Percentiles rank a stretch among this genome's conserved stretches.
Evolutionary conservation across 306 rosid species (phyloP).

Genomic region (Gynostemma pentaphyllum): DNA sequence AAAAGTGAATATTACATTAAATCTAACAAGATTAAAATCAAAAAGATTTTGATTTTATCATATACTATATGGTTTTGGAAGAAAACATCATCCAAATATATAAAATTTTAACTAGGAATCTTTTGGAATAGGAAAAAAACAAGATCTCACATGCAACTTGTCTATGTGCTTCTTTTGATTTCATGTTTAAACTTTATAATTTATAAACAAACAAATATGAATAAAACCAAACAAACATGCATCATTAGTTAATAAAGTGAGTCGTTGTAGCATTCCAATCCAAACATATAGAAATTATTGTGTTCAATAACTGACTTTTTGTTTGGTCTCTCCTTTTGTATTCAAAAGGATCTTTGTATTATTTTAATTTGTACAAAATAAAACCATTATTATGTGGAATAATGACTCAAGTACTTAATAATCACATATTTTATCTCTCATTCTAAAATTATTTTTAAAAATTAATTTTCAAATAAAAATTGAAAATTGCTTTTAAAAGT

Average conservation of each 20-base stretch:
- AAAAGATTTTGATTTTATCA: neutral
- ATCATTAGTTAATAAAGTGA: neutral
- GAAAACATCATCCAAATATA: neutral
- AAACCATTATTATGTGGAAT: neutral
- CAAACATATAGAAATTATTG: neutral
- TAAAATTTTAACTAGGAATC: neutral
- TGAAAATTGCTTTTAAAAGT: too few relatives aligned
- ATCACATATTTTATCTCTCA: too few relatives aligned
- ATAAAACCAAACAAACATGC: constrained; percentile 5
- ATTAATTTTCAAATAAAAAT: too few relatives aligned
- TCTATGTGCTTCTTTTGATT: too few relatives aligned
- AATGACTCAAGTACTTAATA: too few relatives aligned
- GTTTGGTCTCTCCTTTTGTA: constrained; percentile 4
- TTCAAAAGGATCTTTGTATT: neutral
- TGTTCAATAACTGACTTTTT: constrained; percentile 1
- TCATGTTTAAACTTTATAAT: too few relatives aligned
- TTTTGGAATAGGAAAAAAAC: neutral
- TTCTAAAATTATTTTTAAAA: too few relatives aligned
- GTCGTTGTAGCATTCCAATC: constrained; percentile 2
- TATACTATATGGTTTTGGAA: neutral
- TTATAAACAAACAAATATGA: neutral
- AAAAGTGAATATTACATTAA: neutral
- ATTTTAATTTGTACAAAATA: neutral
- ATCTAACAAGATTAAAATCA: too few relatives aligned
- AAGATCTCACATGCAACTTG: constrained; percentile 3